A percentile compares a stretch with the other conserved stretches of the same genome.
phyloP scores from a whole-genome alignment of 2,329 filamentous ascomycete genomes.

The Ophiostoma novo-ulmi region DNA sequence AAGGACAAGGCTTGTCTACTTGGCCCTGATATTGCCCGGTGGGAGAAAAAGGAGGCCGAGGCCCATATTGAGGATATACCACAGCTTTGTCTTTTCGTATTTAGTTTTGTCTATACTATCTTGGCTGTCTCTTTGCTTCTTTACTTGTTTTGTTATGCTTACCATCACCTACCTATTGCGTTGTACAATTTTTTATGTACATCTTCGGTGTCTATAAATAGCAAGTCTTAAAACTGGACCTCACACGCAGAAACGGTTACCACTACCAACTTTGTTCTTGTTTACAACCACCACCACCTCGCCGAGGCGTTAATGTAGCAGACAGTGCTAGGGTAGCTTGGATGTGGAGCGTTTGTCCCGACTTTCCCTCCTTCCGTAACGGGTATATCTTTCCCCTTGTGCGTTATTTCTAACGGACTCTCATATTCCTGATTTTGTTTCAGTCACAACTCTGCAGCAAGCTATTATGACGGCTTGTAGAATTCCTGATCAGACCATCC shows the following conservation, averaged over 20 bases:
- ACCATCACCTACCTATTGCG: not conserved
- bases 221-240: too few species aligned
- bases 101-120: not conserved
- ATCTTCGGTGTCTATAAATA: too few species aligned
- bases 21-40: not conserved
- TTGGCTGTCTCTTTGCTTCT: not conserved
- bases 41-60: conserved; percentile 1
- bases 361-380: not conserved
- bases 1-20: not conserved
- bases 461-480: not conserved
- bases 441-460: not conserved
- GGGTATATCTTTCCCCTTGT: not conserved
- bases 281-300: not conserved
- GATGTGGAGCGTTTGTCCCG: not conserved
- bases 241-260: not conserved
- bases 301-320: not conserved
- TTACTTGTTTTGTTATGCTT: not conserved
- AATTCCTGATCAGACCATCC: not conserved
- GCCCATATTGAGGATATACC: conserved; percentile 1
- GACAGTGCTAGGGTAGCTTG: not conserved
- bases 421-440: not conserved
- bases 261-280: not conserved
- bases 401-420: not conserved
- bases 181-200: not conserved
- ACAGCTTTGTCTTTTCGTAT: conserved; percentile 1